Evolutionary conservation across 495 filamentous ascomycete species (phyloP), one percentile per base, ranked within the genome.

Genomic region (Penicillium argentinense): DNA sequence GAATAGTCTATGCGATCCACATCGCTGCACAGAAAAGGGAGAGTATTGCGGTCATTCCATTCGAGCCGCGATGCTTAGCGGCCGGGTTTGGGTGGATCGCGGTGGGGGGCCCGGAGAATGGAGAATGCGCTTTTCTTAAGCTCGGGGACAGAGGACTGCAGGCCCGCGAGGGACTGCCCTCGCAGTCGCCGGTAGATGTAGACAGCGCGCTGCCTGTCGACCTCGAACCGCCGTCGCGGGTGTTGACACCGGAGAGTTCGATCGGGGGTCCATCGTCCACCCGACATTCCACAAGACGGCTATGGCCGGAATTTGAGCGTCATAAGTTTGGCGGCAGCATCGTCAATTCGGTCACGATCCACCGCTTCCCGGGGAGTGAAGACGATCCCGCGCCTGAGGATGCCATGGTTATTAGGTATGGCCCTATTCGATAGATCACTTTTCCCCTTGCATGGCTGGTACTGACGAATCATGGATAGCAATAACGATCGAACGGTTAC

Each of bases 401-500:
- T 46, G 68, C 89, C 11, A 77, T 79, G 45, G 67, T 88, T 40
- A 68, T 89, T 38, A 86, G 86, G 76, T 81, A 74, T 54, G 47
- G 40, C 12, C 9, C 2, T 8, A 13, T 8, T 12, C 25, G n/a
- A 39, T 39, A 24, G 33, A 36, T 36, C 17, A 21, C 17, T 9
- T 5, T n/a, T 3, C 33, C 33, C 33, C 17, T 36, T 36, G 33
- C 33, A 36, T 36, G 17, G 21, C 33, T 43, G 32, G 23, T 29
- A 29, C 16, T 32, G 12, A n/a, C 32, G 14, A 13, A 42, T 32
- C n/a, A n/a, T 36, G 14, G 16, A 42, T 47, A 84, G 81, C 39
- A 97, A 96, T 66, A 98, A 98, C 61, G 93, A 98, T 62, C 83
- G 82, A 59, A 88, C 87, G 1, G 84, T 97, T 22, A 82, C 83